Evolutionary conservation across 345 rosid genomes (phyloP).

Genomic region (Passiflora organensis): DNA sequence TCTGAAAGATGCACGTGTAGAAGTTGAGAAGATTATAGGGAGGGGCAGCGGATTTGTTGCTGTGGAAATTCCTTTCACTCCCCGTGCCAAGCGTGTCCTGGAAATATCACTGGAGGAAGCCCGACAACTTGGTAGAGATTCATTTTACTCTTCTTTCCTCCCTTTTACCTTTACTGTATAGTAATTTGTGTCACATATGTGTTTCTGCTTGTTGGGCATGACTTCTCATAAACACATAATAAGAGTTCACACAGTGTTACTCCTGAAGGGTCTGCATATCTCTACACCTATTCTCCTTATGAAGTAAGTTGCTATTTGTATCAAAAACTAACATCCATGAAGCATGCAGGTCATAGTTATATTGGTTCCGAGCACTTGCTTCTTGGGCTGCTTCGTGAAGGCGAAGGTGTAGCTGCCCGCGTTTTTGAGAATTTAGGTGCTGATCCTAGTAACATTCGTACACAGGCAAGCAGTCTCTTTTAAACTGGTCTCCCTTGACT

Average conservation of each 20-base stretch:
- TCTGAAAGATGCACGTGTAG: slow-evolving; percentile 89
- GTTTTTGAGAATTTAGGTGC: slow-evolving; percentile 94
- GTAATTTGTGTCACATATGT: no score
- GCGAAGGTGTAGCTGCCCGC: slow-evolving; percentile 99
- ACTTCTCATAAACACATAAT: no score
- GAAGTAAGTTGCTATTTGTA: not conserved
- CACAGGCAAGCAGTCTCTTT: slow-evolving; percentile 57
- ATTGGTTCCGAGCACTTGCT: slow-evolving; percentile 98
- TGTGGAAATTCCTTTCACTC: slow-evolving; percentile 95
- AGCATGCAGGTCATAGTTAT: slow-evolving; percentile 79
- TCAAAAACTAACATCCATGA: not conserved
- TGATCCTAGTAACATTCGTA: slow-evolving; percentile 84
- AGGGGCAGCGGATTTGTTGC: slow-evolving; percentile 96
- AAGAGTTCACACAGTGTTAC: no score
- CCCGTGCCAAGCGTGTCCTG: slow-evolving; percentile 93
- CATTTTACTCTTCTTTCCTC: no score
- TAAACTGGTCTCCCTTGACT: slow-evolving; percentile 1
- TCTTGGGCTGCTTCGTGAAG: slow-evolving; percentile 94
- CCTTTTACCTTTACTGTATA: no score
- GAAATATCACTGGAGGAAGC: slow-evolving; percentile 96
- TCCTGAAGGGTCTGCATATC: no score
- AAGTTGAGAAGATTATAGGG: slow-evolving; percentile 97
- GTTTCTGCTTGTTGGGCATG: no score
- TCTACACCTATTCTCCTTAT: no score
- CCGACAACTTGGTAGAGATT: slow-evolving; percentile 87